Evolutionary conservation across 2,329 filamentous ascomycete species (phyloP), one percentile per base, ranked within the genome.

Genomic region (Davidsoniella neocaledoniae): DNA sequence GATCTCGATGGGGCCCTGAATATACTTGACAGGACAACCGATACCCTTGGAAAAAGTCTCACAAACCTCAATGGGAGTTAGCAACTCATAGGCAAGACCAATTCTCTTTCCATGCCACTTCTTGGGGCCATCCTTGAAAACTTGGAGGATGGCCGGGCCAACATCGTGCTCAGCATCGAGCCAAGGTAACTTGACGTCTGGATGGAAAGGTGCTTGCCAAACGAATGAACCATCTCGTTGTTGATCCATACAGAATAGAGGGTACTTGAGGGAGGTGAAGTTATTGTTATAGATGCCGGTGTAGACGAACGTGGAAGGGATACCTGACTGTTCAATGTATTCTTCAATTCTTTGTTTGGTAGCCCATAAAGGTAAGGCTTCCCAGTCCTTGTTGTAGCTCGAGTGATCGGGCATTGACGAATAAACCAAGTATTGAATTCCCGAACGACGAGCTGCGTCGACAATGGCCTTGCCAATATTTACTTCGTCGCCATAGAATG

Each of bases 221-320:
- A 81, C 69, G 62, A 95, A 95, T 49, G 83, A 87, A 16, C 86
- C 87, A 58, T 95, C 86, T 1, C 71, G 64, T 64, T 86, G 80
- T 43, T 94, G 69, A 55, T 93, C 86, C 83, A 95, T 94, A 66
- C 88, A 91, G 68, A 96, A 96, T 3, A 96, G 73, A 1, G 91
- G 91, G 61, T 94, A 96, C 1, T 79, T 79, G 29, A 95, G 72
- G 43, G 85, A 91, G 26, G 90, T 96, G 66, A 96, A 98, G 63
- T 98, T 96, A 67, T 96, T 96, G 72, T 96, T 94, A 71, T 96
- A 98, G 58, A 95, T 95, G 53, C 90, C 91, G 8, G 88, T 86
- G 65, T 95, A 95, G 56, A 95, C 81, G 63, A 94, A 96, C 0
- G 90, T 96, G 1, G 88, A 80, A 0, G 86, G 86, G 9, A 95